These are phyloP conservation scores for Calocybe indica DNA, from an alignment of 768 basidiomycete genomes.

Conservation along the genomic window DNA sequence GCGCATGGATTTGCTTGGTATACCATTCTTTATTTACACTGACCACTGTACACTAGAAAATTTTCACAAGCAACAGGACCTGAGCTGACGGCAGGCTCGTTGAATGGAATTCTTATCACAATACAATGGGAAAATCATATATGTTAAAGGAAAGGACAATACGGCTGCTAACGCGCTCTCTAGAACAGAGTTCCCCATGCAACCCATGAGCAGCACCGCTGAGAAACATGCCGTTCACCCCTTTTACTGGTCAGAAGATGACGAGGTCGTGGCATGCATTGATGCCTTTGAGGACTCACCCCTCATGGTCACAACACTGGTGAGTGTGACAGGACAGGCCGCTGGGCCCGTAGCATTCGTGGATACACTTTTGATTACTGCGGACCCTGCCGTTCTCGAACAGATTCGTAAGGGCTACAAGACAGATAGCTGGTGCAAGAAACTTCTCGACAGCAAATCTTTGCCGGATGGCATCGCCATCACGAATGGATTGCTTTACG, in stretches of 20 bases:
- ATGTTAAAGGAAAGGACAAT: slow-evolving; percentile 28
- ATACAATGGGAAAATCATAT: slow-evolving; percentile 25
- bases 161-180: too few relatives aligned
- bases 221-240: too few relatives aligned
- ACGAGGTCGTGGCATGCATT: too few relatives aligned
- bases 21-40: slow-evolving; percentile 21
- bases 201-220: too few relatives aligned
- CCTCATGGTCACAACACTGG: too few relatives aligned
- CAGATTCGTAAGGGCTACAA: not conserved
- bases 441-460: not conserved
- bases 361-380: too few relatives aligned
- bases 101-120: slow-evolving; percentile 26
- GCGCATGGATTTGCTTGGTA: slow-evolving; percentile 17
- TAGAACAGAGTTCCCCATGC: too few relatives aligned
- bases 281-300: too few relatives aligned
- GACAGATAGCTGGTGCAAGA: not conserved
- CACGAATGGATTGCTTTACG: slow-evolving; percentile 13
- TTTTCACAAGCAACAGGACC: slow-evolving; percentile 21
- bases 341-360: not conserved
- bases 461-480: too few relatives aligned
- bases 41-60: slow-evolving; percentile 30
- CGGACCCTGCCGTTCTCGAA: not conserved
- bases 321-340: too few relatives aligned
- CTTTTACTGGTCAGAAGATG: not conserved
- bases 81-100: too few relatives aligned